A percentile compares a stretch with the other conserved stretches of the same genome.
phyloP scores from a whole-genome alignment of 352 stramenopile genomes.

The Phytophthora syringae region DNA sequence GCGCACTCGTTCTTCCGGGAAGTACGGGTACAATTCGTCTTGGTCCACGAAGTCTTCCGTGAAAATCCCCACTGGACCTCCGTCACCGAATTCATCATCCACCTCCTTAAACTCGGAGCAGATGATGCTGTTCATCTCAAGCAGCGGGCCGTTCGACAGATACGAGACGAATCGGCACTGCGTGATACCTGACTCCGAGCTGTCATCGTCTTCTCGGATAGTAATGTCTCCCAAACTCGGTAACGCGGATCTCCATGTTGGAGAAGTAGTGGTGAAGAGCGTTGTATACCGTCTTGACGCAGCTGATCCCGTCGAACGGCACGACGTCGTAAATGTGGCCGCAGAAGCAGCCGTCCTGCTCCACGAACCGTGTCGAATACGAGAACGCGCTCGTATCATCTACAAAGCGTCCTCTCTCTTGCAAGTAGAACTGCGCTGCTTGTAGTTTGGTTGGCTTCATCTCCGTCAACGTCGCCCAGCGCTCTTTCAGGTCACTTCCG shows the following conservation, averaged over 20 bases:
- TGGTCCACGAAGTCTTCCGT: conserved; percentile 40
- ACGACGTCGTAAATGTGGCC: conserved; percentile 46
- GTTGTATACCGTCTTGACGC: conserved; percentile 54
- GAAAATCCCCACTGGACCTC: conserved; percentile 35
- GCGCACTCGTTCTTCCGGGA: conserved; percentile 29
- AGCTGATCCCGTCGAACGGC: conserved; percentile 37
- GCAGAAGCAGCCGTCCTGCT: conserved; percentile 39
- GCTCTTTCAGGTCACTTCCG: conserved; percentile 20
- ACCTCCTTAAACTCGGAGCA: conserved; percentile 37
- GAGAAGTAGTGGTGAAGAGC: conserved; percentile 40
- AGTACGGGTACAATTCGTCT: conserved; percentile 47
- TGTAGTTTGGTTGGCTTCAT: conserved; percentile 33
- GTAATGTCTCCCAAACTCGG: conserved; percentile 51
- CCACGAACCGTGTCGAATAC: conserved; percentile 37
- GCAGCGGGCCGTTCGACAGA: conserved; percentile 23
- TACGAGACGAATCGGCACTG: conserved; percentile 51
- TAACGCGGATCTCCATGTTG: conserved; percentile 59
- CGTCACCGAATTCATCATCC: conserved; percentile 31
- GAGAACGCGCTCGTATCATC: conserved; percentile 27
- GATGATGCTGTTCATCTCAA: conserved; percentile 46
- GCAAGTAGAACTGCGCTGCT: conserved; percentile 26
- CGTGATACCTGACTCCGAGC: conserved; percentile 37
- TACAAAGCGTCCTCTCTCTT: conserved; percentile 28
- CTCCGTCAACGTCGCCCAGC: conserved; percentile 24
- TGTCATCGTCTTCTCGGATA: conserved; percentile 59